Evolutionary conservation across 495 filamentous ascomycete genomes (phyloP), one percentile per base, ranked within the genome.

Genomic region (Lindgomyces ingoldianus): DNA sequence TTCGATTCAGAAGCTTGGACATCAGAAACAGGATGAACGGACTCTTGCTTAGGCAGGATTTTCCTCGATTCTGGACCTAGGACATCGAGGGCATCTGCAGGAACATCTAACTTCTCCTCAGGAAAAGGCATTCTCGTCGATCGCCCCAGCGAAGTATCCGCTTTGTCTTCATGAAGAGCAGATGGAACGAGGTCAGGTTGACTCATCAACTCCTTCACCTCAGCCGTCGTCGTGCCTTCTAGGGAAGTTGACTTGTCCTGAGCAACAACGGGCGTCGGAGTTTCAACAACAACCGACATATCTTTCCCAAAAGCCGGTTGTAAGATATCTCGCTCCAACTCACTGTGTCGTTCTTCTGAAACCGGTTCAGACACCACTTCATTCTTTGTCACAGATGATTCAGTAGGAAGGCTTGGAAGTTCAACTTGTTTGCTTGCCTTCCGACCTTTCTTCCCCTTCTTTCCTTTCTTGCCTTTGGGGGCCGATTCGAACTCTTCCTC

Each of bases 391-490:
- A 21, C 16, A 42, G 30, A 19, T 1, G 61, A 29, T 24, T 59
- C 54, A 48, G 19, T 21, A 3, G 64, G 45, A 22, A 60, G 47
- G 12, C 24, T 33, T 1, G 19, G 10, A 22, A 45, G 45, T 22
- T 63, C 39, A 22, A 56, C 14, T 55, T 55, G 60, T 24, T 25
- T 39, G 42, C 49, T 61, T 16, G 27, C 61, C 6, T 26, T 42
- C 41, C 57, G 63, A 2, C 57, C 52, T 42, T 72, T 72, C 64
- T 74, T 73, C 0, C 26, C 70, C 55, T 72, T 74, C 47, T 71
- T 71, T 4, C 56, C 68, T 48, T 72, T 74, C 58, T 74, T 74
- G 9, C 54, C 54, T 25, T 60, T 61, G 24, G 42, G 16, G 4
- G 44, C 56, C 27, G 56, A 1, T 46, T 49, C 59, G 14, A 57